Evolutionary conservation across 495 filamentous ascomycete species (phyloP), one percentile per base, ranked within the genome.

Genomic region (Tuber melanosporum): DNA sequence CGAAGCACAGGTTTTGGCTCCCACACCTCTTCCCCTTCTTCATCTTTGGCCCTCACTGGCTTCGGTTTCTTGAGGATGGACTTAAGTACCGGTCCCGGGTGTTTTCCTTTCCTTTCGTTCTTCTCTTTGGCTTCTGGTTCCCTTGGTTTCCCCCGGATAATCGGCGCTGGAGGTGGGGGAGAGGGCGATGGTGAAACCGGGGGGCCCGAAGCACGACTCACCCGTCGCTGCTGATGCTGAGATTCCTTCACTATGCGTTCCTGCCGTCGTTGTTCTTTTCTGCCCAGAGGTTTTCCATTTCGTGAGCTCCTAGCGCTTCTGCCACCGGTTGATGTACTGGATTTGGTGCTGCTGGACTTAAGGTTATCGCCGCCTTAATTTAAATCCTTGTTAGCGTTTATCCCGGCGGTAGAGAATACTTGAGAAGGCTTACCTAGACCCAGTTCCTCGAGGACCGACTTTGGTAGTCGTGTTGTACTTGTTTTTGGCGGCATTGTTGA

Each of bases 381-480:
- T 71, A 20, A 75, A 22, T 52, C 71, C 14, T 43, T 39, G 47
- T 46, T 43, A 42, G 62, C n/a, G 22, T 8, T 10, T 12, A 49
- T 46, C 6, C 32, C 17, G 20, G 69, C 20, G 26, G 49, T 36
- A 44, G 22, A 32, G 32, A 22, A 36, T 74, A 26, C 26, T 10
- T n/a, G 26, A 26, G 69, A 52, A 41, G 15, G 57, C 52, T 73
- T 81, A 83, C 85, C 83, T 43, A 88, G 85, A 5, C 88, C 88
- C 26, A 94, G 82, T 82, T 92, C 88, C 9, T 88, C 86, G 9
- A 89, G 86, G 14, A 94, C 84, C 57, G 86, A 79, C 57, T 86
- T 86, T n/a, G 92, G 92, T 57, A 94, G 85, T 42, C 88, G 90
- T 32, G 91, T 89, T 14, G 88, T 90, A 79, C 87, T 87, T 75